Conservation (phyloP, 768 basidiomycete species). For the Panaeolus papilionaceus region DNA sequence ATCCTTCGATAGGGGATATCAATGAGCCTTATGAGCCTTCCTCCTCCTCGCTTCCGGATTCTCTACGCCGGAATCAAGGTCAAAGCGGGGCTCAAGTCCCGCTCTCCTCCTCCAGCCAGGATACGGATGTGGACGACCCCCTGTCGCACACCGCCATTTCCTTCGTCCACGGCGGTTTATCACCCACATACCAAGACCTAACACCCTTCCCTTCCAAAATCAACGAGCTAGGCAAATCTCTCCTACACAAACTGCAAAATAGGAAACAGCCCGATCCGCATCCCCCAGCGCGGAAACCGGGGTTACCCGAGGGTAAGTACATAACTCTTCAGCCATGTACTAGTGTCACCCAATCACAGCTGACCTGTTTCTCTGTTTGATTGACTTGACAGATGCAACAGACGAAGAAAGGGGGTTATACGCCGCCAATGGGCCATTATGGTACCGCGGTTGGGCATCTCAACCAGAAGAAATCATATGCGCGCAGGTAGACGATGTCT, state of each 20-base stretch:
- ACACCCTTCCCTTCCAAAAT: conserved; percentile 86
- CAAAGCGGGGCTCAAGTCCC: neutral
- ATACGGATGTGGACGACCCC: conserved; percentile 28
- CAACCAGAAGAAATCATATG: conserved; percentile 76
- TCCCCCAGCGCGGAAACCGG: conserved; percentile 63
- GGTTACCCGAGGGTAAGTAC: conserved; percentile 37
- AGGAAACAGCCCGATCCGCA: conserved; percentile 76
- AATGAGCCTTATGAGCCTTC: conserved; percentile 63
- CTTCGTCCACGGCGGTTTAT: conserved; percentile 95
- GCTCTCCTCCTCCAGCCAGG: too few species aligned
- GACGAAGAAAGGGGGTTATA: conserved; percentile 76
- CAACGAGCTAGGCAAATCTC: conserved; percentile 72
- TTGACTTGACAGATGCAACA: conserved; percentile 50
- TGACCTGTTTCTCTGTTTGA: too few species aligned
- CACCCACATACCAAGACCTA: conserved; percentile 75
- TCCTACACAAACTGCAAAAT: conserved; percentile 74
- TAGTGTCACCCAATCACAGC: too few species aligned
- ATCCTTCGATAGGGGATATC: conserved; percentile 68
- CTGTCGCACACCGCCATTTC: conserved; percentile 84
- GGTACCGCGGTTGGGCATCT: conserved; percentile 95
- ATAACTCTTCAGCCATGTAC: neutral
- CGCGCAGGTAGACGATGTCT: conserved; percentile 69
- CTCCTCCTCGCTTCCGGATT: conserved; percentile 32
- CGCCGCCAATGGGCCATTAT: conserved; percentile 80
- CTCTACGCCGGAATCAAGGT: conserved; percentile 17